Percentiles rank a stretch among this genome's conserved stretches.
These are phyloP conservation scores for Galium porrigens DNA, from an alignment of 305 asterid genomes.

Conservation along the genomic window DNA sequence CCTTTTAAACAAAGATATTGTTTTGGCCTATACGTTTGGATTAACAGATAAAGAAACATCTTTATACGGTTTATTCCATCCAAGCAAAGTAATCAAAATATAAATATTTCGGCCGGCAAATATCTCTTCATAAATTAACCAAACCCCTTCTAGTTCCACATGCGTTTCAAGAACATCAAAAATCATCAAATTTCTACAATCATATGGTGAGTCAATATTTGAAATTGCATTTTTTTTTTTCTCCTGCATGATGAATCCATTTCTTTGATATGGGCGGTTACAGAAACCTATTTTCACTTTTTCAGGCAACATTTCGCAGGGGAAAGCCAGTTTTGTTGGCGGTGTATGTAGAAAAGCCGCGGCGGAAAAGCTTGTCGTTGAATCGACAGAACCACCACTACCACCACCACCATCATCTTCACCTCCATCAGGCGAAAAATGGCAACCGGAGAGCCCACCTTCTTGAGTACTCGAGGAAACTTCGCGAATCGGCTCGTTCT, in stretches of 20 bases:
- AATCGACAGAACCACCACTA: neutral
- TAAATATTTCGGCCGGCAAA: constrained; percentile 6
- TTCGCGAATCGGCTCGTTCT: constrained; percentile 21
- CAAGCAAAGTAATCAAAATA: neutral
- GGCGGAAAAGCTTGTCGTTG: neutral
- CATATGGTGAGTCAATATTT: neutral
- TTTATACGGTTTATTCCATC: constrained; percentile 10
- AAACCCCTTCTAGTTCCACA: neutral
- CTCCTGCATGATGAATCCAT: neutral
- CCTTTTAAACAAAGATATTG: neutral
- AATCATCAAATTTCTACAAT: neutral
- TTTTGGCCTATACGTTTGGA: constrained; percentile 7
- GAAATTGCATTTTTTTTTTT: neutral
- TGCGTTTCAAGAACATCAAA: neutral
- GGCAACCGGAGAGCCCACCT: constrained; percentile 39
- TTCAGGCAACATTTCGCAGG: constrained; percentile 2
- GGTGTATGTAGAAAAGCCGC: constrained; percentile 10
- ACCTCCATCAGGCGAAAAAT: constrained; percentile 14
- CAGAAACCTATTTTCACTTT: neutral
- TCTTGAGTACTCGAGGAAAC: constrained; percentile 32
- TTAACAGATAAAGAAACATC: constrained; percentile 8
- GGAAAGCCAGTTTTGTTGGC: constrained; percentile 11
- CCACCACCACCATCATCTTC: constrained; percentile 17
- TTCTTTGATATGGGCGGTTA: neutral
- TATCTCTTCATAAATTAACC: neutral